A percentile compares a stretch with the other conserved stretches of the same genome.
These are phyloP conservation scores for Anthracocystis panici-leucophaei DNA, from an alignment of 1,284 basidiomycete species.

Conservation along the genomic window DNA sequence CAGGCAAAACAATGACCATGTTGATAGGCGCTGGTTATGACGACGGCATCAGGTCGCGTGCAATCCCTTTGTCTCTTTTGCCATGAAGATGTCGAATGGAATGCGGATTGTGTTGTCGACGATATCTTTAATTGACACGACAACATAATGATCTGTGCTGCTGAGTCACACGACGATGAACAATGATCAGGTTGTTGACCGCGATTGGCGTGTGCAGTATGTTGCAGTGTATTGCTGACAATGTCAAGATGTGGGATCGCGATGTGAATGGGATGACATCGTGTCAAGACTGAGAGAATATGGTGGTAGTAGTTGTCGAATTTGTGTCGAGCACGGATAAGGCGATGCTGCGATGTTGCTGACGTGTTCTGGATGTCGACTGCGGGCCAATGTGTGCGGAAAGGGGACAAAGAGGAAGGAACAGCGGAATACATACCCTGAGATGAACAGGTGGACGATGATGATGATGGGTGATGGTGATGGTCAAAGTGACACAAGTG, in stretches of 20 bases:
- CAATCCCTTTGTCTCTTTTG: background rate
- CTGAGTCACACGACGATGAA: background rate
- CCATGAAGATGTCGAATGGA: background rate
- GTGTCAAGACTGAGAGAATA: background rate
- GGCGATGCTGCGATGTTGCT: background rate
- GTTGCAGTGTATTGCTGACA: background rate
- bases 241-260: background rate
- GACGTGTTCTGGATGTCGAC: slow-evolving; percentile 23
- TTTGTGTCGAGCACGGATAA: slow-evolving; percentile 9
- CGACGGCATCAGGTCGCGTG: background rate
- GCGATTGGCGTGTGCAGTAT: background rate
- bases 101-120: background rate
- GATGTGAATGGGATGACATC: background rate
- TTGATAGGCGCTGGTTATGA: background rate
- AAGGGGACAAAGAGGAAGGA: background rate
- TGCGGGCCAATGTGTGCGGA: background rate
- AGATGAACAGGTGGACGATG: slow-evolving; percentile 32
- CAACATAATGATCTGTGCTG: background rate
- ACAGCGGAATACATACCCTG: slow-evolving; percentile 34
- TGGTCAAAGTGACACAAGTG: slow-evolving; percentile 36
- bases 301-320: background rate
- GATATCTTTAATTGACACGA: background rate
- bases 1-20: background rate
- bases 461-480: slow-evolving; percentile 25
- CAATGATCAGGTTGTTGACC: background rate